Evolutionary conservation across 352 stramenopile genomes (phyloP), one percentile per base, ranked within the genome.

Genomic region (Phytophthora fragariaefolia): DNA sequence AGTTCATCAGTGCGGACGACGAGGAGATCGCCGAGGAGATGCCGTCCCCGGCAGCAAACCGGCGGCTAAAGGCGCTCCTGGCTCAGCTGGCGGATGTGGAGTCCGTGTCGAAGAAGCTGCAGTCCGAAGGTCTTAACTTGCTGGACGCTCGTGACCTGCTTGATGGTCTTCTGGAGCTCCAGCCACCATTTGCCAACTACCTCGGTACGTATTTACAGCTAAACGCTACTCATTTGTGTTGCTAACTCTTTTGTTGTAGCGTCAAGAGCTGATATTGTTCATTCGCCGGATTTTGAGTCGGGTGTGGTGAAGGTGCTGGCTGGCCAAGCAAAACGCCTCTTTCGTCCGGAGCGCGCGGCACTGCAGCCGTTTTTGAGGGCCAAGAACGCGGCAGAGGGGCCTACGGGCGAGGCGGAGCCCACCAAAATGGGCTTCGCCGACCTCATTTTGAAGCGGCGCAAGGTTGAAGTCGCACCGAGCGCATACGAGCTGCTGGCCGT

Each of bases 1-100:
- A 68, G 24, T 56, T 45, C 17, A 27, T 68, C 17, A 32, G n/a
- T n/a, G 18, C 28, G 6, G 48, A 61, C 15, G 60, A 68, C n/a
- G 43, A 67, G 28, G 42, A 56, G 5, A 17, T 67, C 7, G 40
- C 17, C 6, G 34, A 18, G 12, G 12, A 18, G 12, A 42, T 42
- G 12, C 34, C 34, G 6, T 1, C 34, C 6, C 2, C 12, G 18
- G 1, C 34, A 10, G 18, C 34, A 15, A 10, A 42, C 13, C 34
- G 34, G 12, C 17, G 34, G 1, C 34, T 42, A 6, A 10, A 15
- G 12, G 8, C 17, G 34, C 34, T 42, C 34, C 7, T 42, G 3
- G 34, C 17, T 6, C 12, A 42, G 34, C 34, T 20, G 12, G 12
- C 17, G 12, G 34, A 42, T 22, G 20, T 48, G 6, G 30, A 46